Conservation (phyloP, 345 rosid genomes). For the Aurinia saxatilis region DNA sequence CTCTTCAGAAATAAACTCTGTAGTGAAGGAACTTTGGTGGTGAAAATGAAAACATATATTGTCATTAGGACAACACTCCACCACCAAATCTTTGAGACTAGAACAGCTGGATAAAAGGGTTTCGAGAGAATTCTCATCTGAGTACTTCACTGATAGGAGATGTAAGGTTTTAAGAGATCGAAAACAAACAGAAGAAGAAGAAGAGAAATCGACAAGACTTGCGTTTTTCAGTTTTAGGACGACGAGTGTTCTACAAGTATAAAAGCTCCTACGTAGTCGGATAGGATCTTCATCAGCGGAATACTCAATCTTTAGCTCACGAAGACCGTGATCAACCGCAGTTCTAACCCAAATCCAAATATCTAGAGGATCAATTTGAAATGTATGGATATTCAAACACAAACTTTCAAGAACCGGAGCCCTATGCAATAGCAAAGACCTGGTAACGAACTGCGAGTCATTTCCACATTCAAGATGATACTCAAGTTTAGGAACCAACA, state of each 20-base stretch:
- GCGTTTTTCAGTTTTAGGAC: not conserved
- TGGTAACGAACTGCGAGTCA: too few species aligned
- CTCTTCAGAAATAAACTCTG: not conserved
- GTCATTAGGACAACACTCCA: not conserved
- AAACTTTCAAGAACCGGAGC: too few species aligned
- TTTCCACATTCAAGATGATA: too few species aligned
- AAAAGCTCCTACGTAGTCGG: too few species aligned
- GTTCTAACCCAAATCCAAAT: too few species aligned
- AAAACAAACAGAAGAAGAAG: not conserved
- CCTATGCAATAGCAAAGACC: too few species aligned
- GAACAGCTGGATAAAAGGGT: slow-evolving; percentile 3
- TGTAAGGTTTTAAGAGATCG: not conserved
- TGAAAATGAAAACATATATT: not conserved
- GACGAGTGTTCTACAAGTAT: not conserved
- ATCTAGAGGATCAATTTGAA: too few species aligned
- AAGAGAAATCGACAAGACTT: not conserved
- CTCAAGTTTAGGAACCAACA: too few species aligned
- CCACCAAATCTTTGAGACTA: not conserved
- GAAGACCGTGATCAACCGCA: too few species aligned
- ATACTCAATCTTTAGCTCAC: too few species aligned
- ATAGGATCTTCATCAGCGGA: too few species aligned
- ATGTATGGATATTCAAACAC: too few species aligned
- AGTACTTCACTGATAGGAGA: not conserved
- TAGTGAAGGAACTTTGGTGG: not conserved
- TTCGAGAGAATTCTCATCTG: not conserved